A percentile compares a stretch with the other conserved stretches of the same genome.
Evolutionary conservation across 257 asterid species (phyloP).

Genomic region (Penstemon davidsonii): DNA sequence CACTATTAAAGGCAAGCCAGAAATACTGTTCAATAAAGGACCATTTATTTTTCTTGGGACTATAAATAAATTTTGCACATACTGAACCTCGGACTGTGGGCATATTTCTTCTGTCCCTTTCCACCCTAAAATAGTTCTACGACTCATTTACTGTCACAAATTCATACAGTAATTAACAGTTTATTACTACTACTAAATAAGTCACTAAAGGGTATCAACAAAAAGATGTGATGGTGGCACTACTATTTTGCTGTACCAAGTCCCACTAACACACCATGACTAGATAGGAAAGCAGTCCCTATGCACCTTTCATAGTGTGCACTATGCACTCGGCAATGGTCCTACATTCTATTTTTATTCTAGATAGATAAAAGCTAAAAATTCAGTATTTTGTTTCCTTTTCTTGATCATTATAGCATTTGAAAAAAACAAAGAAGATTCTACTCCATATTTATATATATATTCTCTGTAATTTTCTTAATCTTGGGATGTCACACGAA

Average conservation of each 20-base stretch:
- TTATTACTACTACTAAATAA: neutral
- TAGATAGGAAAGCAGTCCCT: conserved; percentile 29
- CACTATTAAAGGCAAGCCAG: conserved; percentile 2
- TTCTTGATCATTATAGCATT: no score
- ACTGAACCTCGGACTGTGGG: conserved; percentile 27
- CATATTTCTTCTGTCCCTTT: conserved; percentile 22
- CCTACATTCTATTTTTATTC: neutral
- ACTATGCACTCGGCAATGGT: conserved; percentile 26
- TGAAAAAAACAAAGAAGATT: no score
- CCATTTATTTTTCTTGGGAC: conserved; percentile 34
- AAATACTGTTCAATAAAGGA: conserved; percentile 27
- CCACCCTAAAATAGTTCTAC: conserved; percentile 9
- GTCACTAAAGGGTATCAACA: conserved; percentile 22
- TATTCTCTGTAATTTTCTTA: neutral
- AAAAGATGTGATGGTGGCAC: conserved; percentile 32
- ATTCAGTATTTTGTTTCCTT: no score
- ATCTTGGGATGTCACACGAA: no score
- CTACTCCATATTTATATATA: conserved; percentile 10
- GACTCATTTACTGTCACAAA: neutral
- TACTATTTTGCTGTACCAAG: conserved; percentile 38
- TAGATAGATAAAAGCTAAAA: no score
- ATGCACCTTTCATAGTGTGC: conserved; percentile 29
- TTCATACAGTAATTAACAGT: no score
- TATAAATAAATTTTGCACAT: conserved; percentile 24
- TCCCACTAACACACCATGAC: conserved; percentile 43